Evolutionary conservation across 1,284 basidiomycete genomes (phyloP), one percentile per base, ranked within the genome.

Genomic region (Rhodotorula mucilaginosa): DNA sequence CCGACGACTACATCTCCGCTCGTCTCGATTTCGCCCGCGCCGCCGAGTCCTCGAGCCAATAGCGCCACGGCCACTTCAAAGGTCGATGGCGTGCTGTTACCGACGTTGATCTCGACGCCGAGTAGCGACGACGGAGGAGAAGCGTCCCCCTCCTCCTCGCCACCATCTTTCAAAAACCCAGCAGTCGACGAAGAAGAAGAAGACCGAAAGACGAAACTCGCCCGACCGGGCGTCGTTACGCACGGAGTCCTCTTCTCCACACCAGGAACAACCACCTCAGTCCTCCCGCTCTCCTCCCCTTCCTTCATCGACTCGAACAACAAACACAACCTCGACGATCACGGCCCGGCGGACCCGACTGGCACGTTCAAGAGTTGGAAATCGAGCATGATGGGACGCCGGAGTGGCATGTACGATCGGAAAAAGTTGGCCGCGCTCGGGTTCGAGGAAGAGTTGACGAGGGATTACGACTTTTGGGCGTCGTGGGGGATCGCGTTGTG

Each of bases 381-480:
- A 63, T 65, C 64, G 52, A 60, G 56, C 48, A 26, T 64, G 13
- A 70, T 67, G 60, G 63, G 64, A 31, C 46, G 67, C 44, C 47
- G 54, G 29, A 68, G 61, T 61, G 61, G 60, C 26, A 52, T 61
- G n/a, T 61, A 62, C 4, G 74, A 73, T 39, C 64, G 67, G 67
- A 75, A 72, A 52, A 61, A 71, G 8, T 46, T 75, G 18, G 67
- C 67, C 10, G 68, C 67, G 21, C 65, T 75, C 2, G 74, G 74
- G 13, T 75, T 71, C 34, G 69, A 75, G 29, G 74, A 75, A 56
- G 74, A 75, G 58, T 29, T 75, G 56, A 60, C 31, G 31, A 54
- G 75, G 18, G 68, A 71, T 48, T 76, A 71, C 59, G 75, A 76
- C 61, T 76, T 76, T 26, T 75, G 60, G 57, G 73, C 75, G 48